Conservation (phyloP, 106 monocot species). For the Apostasia shenzhenica region DNA sequence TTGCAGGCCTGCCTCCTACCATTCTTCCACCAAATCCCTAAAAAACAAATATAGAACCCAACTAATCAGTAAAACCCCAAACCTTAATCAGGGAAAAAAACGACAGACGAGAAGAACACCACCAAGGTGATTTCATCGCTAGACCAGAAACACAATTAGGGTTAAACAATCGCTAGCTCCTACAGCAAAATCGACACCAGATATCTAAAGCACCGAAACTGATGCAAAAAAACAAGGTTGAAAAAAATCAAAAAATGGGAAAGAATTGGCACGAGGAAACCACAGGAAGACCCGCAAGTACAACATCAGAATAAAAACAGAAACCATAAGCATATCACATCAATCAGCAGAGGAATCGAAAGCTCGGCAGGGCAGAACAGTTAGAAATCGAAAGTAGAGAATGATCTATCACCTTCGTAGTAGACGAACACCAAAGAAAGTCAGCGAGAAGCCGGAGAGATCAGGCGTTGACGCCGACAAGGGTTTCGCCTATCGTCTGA, state of each 20-base stretch:
- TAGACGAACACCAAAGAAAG: background rate
- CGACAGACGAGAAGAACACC: background rate
- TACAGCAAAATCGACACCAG: too few relatives aligned
- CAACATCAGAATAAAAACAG: background rate
- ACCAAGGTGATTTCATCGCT: background rate
- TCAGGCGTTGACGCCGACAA: background rate
- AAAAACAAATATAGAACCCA: background rate
- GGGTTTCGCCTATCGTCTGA: background rate
- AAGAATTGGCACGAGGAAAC: background rate
- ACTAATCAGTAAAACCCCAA: background rate
- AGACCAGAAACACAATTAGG: too few relatives aligned
- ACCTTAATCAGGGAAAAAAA: background rate
- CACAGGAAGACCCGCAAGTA: background rate
- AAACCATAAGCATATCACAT: background rate
- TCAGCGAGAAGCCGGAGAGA: background rate
- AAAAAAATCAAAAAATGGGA: too few relatives aligned
- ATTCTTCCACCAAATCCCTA: slow-evolving; percentile 14
- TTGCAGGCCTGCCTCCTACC: slow-evolving; percentile 32
- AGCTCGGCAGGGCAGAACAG: too few relatives aligned
- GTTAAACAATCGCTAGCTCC: too few relatives aligned
- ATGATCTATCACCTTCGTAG: background rate
- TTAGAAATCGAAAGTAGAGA: background rate
- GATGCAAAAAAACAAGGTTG: too few relatives aligned
- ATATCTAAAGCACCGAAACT: too few relatives aligned
- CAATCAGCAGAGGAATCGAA: background rate